A percentile compares a stretch with the other conserved stretches of the same genome.
Evolutionary conservation across 257 asterid species (phyloP).

Genomic region (Nicotiana tomentosiformis): DNA sequence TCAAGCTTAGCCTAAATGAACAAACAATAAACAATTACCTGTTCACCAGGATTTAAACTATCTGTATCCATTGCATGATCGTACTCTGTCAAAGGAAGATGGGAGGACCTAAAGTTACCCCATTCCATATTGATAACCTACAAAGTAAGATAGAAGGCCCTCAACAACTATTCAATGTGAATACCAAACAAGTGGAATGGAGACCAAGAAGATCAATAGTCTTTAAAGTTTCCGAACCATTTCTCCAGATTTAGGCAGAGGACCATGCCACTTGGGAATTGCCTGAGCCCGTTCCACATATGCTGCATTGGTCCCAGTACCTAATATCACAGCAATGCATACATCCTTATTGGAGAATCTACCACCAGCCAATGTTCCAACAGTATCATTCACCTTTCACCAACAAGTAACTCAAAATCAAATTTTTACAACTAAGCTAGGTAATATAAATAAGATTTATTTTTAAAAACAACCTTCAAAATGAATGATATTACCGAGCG

Average conservation of each 20-base stretch:
- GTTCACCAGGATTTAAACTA: constrained; percentile 84
- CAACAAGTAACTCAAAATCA: constrained; percentile 9
- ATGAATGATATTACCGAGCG: not conserved
- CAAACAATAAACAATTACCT: constrained; percentile 34
- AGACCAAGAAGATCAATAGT: constrained; percentile 5
- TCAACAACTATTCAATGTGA: not conserved
- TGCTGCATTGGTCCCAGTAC: constrained; percentile 67
- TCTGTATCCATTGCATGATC: constrained; percentile 64
- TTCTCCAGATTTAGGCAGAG: constrained; percentile 68
- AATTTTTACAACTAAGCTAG: not conserved
- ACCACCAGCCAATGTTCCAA: constrained; percentile 72
- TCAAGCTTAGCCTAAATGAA: not conserved
- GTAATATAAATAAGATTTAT: not conserved
- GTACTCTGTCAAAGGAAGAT: constrained; percentile 78
- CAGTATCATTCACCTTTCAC: constrained; percentile 64
- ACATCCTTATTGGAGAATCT: constrained; percentile 45
- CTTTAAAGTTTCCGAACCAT: constrained; percentile 45
- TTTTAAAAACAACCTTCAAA: not conserved
- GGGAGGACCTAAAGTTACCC: constrained; percentile 94
- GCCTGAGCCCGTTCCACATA: constrained; percentile 67
- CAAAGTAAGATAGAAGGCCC: not conserved
- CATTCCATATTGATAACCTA: constrained; percentile 96
- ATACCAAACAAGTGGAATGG: not conserved
- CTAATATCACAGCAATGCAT: constrained; percentile 51
- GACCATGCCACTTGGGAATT: constrained; percentile 64